These are phyloP conservation scores for Saccharomycopsis babjevae DNA, from an alignment of 805 yeast species.

Conservation along the genomic window DNA sequence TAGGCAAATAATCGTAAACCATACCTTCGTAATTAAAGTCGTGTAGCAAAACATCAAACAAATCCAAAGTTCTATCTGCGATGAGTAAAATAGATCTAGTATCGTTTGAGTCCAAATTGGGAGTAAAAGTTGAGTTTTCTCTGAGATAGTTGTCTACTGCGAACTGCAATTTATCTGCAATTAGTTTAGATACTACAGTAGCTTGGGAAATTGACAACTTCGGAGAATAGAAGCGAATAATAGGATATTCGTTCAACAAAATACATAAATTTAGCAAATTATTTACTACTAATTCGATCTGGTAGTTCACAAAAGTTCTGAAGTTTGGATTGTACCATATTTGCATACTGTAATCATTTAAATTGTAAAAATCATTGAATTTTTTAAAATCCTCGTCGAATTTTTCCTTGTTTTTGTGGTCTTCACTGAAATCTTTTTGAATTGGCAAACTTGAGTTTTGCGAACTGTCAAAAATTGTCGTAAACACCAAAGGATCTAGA, in stretches of 20 bases:
- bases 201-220: slow-evolving; percentile 44
- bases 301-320: slow-evolving; percentile 46
- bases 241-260: slow-evolving; percentile 79
- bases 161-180: slow-evolving; percentile 64
- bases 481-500: slow-evolving; percentile 58
- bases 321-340: slow-evolving; percentile 61
- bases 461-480: slow-evolving; percentile 41
- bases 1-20: slow-evolving; percentile 59
- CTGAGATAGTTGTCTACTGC: slow-evolving; percentile 71
- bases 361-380: slow-evolving; percentile 9
- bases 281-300: slow-evolving; percentile 49
- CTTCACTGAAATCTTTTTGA: slow-evolving; percentile 12
- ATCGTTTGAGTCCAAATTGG: slow-evolving; percentile 38
- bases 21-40: slow-evolving; percentile 88
- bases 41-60: slow-evolving; percentile 75
- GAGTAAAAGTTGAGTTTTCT: slow-evolving; percentile 53
- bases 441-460: slow-evolving; percentile 10
- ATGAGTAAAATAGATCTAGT: slow-evolving; percentile 57
- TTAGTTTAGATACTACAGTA: slow-evolving; percentile 49
- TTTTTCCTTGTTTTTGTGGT: slow-evolving; percentile 12
- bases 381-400: not conserved
- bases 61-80: slow-evolving; percentile 76
- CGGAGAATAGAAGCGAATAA: slow-evolving; percentile 61
- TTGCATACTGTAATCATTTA: slow-evolving; percentile 46
- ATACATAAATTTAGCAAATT: slow-evolving; percentile 65